Evolutionary conservation across 2,329 filamentous ascomycete species (phyloP), one percentile per base, ranked within the genome.

Genomic region (Capronia americana): DNA sequence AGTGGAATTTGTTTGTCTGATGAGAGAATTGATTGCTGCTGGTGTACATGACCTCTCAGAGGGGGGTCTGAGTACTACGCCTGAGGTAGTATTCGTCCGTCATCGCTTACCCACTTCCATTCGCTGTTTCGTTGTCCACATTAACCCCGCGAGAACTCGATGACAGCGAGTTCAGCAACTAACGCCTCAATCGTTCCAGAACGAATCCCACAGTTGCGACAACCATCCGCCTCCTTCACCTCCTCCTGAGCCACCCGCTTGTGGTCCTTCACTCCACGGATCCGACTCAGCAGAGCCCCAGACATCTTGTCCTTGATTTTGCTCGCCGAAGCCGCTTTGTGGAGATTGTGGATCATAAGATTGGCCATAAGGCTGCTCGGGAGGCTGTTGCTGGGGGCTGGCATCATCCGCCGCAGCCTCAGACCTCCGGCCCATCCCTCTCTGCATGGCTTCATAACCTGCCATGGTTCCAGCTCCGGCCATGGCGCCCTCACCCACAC

Each of bases 371-470:
- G 65, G 58, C 55, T 69, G 57, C n/a, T 64, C 66, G 24, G 38
- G 44, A 20, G 63, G 41, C 48, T 64, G 67, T 24, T 44, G 50
- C 26, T 63, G 54, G 57, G 65, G 24, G 12, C 24, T 48, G 12
- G 59, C 53, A 26, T 57, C 54, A 64, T 46, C 48, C 34, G n/a
- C 62, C 30, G 63, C 64, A 17, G 73, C 65, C 20, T 69, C 60
- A 28, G 68, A 67, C 28, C 74, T 70, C 20, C 77, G 77, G 30
- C 77, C 77, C 70, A 79, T 76, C 2, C 83, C 82, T 67, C 85
- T 75, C 67, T 86, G 84, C 85, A 88, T 86, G 4, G 86, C 86
- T 74, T 88, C 87, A 71, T 87, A 88, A 3, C 86, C 87, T 38
- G 86, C 87, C 79, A 88, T 84, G 1, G 85, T 83, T 6, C 86